Evolutionary conservation across 768 basidiomycete genomes (phyloP), one percentile per base, ranked within the genome.

Genomic region (Suillus luteus): DNA sequence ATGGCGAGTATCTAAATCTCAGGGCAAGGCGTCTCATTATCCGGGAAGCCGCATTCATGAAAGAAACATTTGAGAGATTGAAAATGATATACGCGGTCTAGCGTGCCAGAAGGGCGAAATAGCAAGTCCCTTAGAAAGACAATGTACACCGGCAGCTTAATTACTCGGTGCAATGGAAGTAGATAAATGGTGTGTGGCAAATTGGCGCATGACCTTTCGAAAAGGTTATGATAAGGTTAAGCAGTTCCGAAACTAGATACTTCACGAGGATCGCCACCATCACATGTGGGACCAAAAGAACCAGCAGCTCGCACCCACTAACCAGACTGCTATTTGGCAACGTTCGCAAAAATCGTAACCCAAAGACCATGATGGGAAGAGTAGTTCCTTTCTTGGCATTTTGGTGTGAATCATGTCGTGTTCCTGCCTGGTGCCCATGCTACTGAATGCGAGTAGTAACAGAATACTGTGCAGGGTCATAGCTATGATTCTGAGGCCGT

Each of bases 381-480:
- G 1, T 58, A 41, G 11, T 41, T 19, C 57, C 38, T 27, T 41
- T 58, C 57, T 40, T 41, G 40, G 40, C 11, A 19, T 43, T 58
- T 27, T 58, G 57, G 55, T 57, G 24, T 24, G 55, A 40, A 40
- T 41, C 40, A 41, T 31, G 55, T 27, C 40, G 57, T 31, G 17
- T 24, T 58, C 57, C 57, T 31, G 40, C 15, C 17, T 37, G 27
- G 40, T 40, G 55, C 17, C 38, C 37, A 24, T 24, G 37, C 22
- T 43, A 19, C 27, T 58, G 40, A 11, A 41, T 11, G 27, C 38
- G 10, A 17, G 27, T 58, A 27, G 57, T 40, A 27, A 27, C 24
- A 27, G 37, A 58, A 41, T 41, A 19, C n/a, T 58, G 57, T 27
- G 24, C 40, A 54, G 52, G 52, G 52, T 54, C 31, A 54, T 54